phyloP scores from a whole-genome alignment of 164 flowering plant genomes.

The Tinospora cordifolia region DNA sequence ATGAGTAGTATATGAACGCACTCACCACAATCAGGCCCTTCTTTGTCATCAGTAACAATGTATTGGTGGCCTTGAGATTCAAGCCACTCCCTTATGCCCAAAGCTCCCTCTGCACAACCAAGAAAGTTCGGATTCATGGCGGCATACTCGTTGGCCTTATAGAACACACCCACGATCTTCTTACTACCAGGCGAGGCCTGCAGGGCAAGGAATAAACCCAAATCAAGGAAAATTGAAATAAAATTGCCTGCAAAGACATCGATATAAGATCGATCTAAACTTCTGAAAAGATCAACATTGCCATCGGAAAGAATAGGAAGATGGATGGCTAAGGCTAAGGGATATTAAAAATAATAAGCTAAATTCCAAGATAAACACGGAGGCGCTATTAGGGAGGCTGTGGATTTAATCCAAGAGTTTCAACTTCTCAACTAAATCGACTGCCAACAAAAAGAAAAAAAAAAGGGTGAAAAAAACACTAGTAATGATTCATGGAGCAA shows the following conservation, averaged over 20 bases:
- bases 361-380: background rate
- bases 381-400: too few relatives aligned
- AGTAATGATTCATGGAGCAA: background rate
- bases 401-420: background rate
- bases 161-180: constrained; percentile 95
- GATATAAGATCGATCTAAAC: background rate
- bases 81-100: constrained; percentile 87
- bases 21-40: constrained; percentile 84
- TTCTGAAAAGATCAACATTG: background rate
- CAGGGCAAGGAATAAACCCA: background rate
- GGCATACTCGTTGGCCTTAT: constrained; percentile 90
- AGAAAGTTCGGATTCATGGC: constrained; percentile 77
- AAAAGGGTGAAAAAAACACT: background rate
- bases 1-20: constrained; percentile 1
- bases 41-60: constrained; percentile 97
- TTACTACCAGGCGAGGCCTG: constrained; percentile 81
- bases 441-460: background rate
- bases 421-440: background rate
- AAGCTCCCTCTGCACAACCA: constrained; percentile 69
- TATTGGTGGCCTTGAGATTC: constrained; percentile 96
- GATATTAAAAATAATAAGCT: background rate
- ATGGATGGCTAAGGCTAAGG: too few relatives aligned
- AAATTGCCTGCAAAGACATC: background rate
- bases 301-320: background rate
- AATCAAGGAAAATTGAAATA: background rate